Base-by-base conservation (phyloP, 805 yeast species). In the Wickerhamiella sorbophila region DNA sequence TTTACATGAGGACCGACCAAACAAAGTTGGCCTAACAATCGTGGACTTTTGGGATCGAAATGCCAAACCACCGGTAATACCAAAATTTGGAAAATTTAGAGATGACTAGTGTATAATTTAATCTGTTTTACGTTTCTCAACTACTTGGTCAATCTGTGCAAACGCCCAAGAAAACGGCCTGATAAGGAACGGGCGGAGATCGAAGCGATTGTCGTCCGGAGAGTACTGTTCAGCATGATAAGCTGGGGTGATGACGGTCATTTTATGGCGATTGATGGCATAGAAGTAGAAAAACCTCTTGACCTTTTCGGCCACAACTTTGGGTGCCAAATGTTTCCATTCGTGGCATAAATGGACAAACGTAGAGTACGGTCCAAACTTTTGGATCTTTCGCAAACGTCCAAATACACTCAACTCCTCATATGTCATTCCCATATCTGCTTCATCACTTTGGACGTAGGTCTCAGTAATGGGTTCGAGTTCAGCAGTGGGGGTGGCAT, bases 181-280 rank as follows among this genome's bases (percentile, higher is more conserved):
- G 44, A 91, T 84, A 58, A 93, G 67, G 60, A 91, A 86, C n/a
- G 98, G 99, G 51, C 99, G 71, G 55, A 93, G 66, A 59, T 91
- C 99, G 60, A 82, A 91, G 53, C 99, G 71, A 59, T 91, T 91
- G 61, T 91, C 99, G 60, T 91, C 99, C 1, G 98, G 96, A 2
- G 97, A 87, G 57, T 91, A 91, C 55, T 84, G 93, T 59, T 91
- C 99, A 0, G 98, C 99, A 54, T 91, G 98, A 56, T 91, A 91
- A 31, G 93, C 74, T 12, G 99, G 99, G 0, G 99, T 91, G 59
- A 87, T 70, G n/a, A 88, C 87, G 1, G 98, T 91, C 77, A 84
- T 91, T 63, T 91, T 91, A 62, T 91, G 99, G 54, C 99, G 76
- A 61, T 91, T 91, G 44, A 91, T 74, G 4, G 96, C 95, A 61